Evolutionary conservation across 352 stramenopile species (phyloP), one percentile per base, ranked within the genome.

Genomic region (Globisporangium echinulatum): DNA sequence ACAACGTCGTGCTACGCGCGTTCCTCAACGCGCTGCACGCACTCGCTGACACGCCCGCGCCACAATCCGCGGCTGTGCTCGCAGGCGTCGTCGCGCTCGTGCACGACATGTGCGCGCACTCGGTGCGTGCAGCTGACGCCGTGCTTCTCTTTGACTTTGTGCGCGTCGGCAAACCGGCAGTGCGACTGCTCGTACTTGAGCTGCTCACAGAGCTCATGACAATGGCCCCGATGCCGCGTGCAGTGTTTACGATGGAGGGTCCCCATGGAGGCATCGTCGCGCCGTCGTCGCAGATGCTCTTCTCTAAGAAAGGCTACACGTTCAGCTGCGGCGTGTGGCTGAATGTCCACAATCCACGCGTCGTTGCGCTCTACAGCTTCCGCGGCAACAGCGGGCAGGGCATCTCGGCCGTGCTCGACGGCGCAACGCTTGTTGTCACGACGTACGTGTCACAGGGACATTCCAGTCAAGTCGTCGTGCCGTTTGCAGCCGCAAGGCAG

Each of bases 271-370:
- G 85, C 2, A 78, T 94, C 7, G 67, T 91, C 44, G 76, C 85
- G 14, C 78, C 78, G 7, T 75, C 81, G 0, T 71, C 76, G 5
- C 68, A 85, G 37, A 66, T 77, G 48, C 65, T 88, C 48, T 77
- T 90, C 46, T 75, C 79, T 0, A 94, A 90, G 65, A 87, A 79
- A 64, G 85, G 85, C 0, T 94, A 92, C 57, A 82, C 77, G 13
- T 86, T 79, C 59, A 88, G 75, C 38, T 76, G 86, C 61, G 82
- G 81, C 1, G 55, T 94, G 1, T 58, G 71, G n/a, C 52, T 92
- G 15, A 63, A 87, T 42, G 38, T 62, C 14, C 25, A 33, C 25
- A 65, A 48, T 14, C 56, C 67, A 3, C 51, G 65, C 17, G 47
- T 70, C 9, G 71, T 86, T 3, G 66, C 83, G 36, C 58, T 94